phyloP scores from a whole-genome alignment of 2,329 filamentous ascomycete species.

The Pseudogymnoascus verrucosus region DNA sequence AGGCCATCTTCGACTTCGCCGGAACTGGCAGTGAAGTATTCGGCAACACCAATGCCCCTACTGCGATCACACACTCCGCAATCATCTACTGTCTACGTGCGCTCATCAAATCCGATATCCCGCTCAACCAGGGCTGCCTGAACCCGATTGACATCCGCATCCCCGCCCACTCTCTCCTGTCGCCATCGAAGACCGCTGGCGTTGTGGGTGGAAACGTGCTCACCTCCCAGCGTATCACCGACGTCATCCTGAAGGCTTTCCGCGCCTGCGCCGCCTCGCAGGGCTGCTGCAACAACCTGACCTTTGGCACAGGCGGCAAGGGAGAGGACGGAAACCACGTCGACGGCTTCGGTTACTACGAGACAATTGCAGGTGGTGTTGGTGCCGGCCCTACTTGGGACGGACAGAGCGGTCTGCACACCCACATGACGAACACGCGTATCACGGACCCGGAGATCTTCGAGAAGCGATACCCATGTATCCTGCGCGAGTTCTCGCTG shows the following conservation, averaged over 20 bases:
- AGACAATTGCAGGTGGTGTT: constrained; percentile 70
- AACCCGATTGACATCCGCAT: constrained; percentile 64
- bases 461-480: constrained; percentile 65
- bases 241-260: constrained; percentile 73
- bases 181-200: constrained; percentile 63
- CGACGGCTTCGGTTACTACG: constrained; percentile 77
- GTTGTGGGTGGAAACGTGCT: constrained; percentile 76
- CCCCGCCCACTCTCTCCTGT: constrained; percentile 61
- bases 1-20: constrained; percentile 69
- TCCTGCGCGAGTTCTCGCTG: constrained; percentile 61
- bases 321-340: constrained; percentile 44
- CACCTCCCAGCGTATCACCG: constrained; percentile 69
- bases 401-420: constrained; percentile 68
- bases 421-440: constrained; percentile 79
- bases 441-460: constrained; percentile 75
- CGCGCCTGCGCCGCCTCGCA: constrained; percentile 67
- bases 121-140: constrained; percentile 75
- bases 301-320: constrained; percentile 69
- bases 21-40: constrained; percentile 76
- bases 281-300: constrained; percentile 74
- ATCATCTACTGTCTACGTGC: constrained; percentile 78
- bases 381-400: constrained; percentile 66
- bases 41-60: constrained; percentile 67
- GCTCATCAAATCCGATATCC: constrained; percentile 72
- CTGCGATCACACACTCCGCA: constrained; percentile 70